These are phyloP conservation scores for Centrapalus pauciflorus DNA, from an alignment of 129 eudicot species.

Conservation along the genomic window DNA sequence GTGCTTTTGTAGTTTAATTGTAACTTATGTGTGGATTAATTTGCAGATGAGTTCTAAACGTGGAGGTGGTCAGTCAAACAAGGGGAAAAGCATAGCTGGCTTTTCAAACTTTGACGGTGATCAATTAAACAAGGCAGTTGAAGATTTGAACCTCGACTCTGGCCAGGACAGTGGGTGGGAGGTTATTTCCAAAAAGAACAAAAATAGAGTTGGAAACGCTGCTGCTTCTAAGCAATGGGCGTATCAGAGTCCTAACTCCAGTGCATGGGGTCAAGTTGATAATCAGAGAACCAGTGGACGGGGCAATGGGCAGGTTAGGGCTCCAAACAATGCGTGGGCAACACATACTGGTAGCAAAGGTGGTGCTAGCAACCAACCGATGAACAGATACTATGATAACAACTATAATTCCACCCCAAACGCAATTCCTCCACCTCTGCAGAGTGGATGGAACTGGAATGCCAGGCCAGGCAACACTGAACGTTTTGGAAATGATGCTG, in stretches of 20 bases:
- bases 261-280: conserved; percentile 49
- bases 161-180: conserved; percentile 56
- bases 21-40: not conserved
- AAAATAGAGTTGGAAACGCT: conserved; percentile 32
- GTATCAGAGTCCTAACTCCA: conserved; percentile 34
- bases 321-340: conserved; percentile 33
- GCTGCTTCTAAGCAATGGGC: conserved; percentile 17
- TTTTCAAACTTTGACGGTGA: conserved; percentile 27
- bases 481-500: conserved; percentile 11
- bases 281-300: conserved; percentile 35
- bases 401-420: conserved; percentile 1
- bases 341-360: conserved; percentile 42
- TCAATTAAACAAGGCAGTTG: conserved; percentile 37
- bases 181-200: conserved; percentile 38
- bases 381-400: conserved; percentile 12
- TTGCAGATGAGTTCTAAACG: conserved; percentile 47
- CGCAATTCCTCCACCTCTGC: conserved; percentile 46
- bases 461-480: conserved; percentile 28
- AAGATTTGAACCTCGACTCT: conserved; percentile 36
- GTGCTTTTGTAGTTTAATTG: not conserved
- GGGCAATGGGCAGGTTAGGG: conserved; percentile 26
- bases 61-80: conserved; percentile 29
- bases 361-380: conserved; percentile 18
- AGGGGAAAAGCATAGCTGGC: conserved; percentile 23
- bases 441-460: conserved; percentile 50